These are phyloP conservation scores for Brachypodium distachyon DNA, from an alignment of 202 grass and related monocot species.

Conservation along the genomic window DNA sequence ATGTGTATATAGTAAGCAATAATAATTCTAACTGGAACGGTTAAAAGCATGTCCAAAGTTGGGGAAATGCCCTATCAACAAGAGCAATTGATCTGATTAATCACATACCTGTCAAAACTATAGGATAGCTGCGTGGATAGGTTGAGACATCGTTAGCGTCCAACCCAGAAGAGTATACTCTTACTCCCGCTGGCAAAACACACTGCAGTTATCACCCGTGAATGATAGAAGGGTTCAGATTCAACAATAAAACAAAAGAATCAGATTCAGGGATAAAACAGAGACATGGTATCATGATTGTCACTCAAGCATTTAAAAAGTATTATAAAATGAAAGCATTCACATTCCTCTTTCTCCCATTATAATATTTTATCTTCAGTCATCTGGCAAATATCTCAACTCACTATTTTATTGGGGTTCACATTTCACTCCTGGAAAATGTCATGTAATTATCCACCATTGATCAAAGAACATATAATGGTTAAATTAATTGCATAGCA, in stretches of 20 bases:
- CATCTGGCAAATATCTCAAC: background rate
- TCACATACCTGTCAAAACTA: constrained; percentile 88
- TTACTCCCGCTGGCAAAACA: constrained; percentile 97
- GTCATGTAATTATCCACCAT: background rate
- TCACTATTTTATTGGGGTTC: background rate
- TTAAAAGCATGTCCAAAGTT: constrained; percentile 4
- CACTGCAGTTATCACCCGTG: constrained; percentile 58
- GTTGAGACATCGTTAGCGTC: constrained; percentile 59
- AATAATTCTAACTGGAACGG: constrained; percentile 4
- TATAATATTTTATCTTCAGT: background rate
- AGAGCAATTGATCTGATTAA: constrained; percentile 9
- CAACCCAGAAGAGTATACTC: constrained; percentile 82
- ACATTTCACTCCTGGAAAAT: background rate
- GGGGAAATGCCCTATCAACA: constrained; percentile 9
- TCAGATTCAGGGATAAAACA: background rate
- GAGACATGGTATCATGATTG: constrained; percentile 13
- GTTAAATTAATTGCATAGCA: background rate
- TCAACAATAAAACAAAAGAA: background rate
- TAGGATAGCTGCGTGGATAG: constrained; percentile 88
- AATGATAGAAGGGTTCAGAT: constrained; percentile 21
- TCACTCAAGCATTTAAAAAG: background rate
- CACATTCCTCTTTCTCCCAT: background rate
- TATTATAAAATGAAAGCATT: background rate
- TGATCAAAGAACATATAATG: background rate
- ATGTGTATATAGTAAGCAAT: constrained; percentile 8